Evolutionary conservation across 805 yeast species (phyloP), one percentile per base, ranked within the genome.

Genomic region (Kodamaea hsintzibuensis): DNA sequence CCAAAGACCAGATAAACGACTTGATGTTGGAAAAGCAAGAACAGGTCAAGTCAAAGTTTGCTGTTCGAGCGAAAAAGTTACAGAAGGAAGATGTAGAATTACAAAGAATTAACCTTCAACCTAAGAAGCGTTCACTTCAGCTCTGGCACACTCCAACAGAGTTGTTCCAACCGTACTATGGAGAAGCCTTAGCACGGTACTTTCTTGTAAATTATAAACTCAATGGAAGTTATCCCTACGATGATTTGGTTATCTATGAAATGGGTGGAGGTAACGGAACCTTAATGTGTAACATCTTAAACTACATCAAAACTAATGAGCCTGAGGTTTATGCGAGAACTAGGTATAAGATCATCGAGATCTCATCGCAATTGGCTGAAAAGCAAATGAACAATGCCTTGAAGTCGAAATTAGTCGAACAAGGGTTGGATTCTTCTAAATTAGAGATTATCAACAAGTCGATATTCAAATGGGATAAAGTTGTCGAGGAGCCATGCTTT

Each of bases 201-300:
- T 71, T 92, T 16, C 70, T 90, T 52, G 85, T 84, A 7, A 86
- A 88, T 65, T 88, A 86, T 65, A 84, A 85, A 67, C 71, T 84
- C 60, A 85, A 85, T 57, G 73, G 73, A 2, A 72, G 80, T 42
- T 87, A 83, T 60, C 93, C 92, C 0, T 85, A 85, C 62, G 76
- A 80, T 42, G 91, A 89, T 63, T 72, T 93, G 47, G 78, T 83
- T 6, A 88, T 90, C 22, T 91, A 89, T 69, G 97, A 91, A 69
- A 82, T 89, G 78, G 97, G 96, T 55, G 96, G 91, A 17, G 96
- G 96, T 60, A 90, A 90, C 62, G 96, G 96, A 42, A 89, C 96
- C 0, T 69, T 90, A 55, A 90, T 91, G 96, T 67, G 78, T 51
- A 86, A 89, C 62, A 81, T 90, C 9, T 68, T 90, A 57, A 84